These are phyloP conservation scores for Vanrija sp. DNA, from an alignment of 1,284 basidiomycete genomes.

Conservation along the genomic window DNA sequence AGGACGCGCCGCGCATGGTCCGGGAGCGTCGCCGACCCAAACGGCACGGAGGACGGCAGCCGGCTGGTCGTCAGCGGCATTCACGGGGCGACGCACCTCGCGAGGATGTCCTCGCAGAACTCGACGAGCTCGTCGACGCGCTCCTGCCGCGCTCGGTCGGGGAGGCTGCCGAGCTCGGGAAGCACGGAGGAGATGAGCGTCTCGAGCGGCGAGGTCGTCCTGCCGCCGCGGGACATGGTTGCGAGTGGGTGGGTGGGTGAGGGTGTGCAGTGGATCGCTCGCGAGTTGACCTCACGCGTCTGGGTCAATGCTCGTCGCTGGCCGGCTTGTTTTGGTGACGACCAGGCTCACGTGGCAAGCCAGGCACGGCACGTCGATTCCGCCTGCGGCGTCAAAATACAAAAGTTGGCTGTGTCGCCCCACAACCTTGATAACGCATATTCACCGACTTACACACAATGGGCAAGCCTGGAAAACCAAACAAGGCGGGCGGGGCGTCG, in stretches of 20 bases:
- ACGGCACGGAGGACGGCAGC: slow-evolving; percentile 13
- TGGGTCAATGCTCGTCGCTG: too few relatives aligned
- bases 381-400: too few relatives aligned
- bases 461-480: slow-evolving; percentile 19
- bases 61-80: slow-evolving; percentile 7
- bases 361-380: too few relatives aligned
- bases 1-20: slow-evolving; percentile 11
- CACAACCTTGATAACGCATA: too few relatives aligned
- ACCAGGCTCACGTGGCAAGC: too few relatives aligned
- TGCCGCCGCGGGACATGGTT: slow-evolving; percentile 1
- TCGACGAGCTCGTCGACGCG: slow-evolving; percentile 39
- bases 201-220: slow-evolving; percentile 25
- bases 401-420: neutral
- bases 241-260: neutral
- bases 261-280: neutral
- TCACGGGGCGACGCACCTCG: slow-evolving; percentile 22
- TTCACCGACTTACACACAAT: neutral
- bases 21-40: slow-evolving; percentile 1
- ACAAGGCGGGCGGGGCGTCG: slow-evolving; percentile 8
- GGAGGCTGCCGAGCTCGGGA: slow-evolving; percentile 25
- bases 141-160: slow-evolving; percentile 22
- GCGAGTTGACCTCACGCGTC: neutral
- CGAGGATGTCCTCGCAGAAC: slow-evolving; percentile 38
- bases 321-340: too few relatives aligned
- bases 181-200: slow-evolving; percentile 35